These are phyloP conservation scores for Amylostereum chailletii DNA, from an alignment of 1,284 basidiomycete genomes.

Conservation along the genomic window DNA sequence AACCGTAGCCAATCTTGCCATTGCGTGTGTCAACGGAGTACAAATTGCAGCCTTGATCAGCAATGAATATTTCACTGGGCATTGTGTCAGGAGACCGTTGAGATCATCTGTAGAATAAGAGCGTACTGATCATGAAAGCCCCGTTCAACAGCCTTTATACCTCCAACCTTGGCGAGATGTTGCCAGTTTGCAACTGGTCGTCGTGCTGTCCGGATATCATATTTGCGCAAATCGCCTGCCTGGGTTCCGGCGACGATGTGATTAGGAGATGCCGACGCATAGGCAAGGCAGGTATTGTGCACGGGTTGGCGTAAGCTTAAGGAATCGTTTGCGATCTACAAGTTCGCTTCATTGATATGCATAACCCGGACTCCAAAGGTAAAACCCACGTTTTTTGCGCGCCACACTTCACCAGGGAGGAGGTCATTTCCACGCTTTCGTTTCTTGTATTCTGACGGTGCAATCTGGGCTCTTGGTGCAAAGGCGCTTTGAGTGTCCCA, in stretches of 20 bases:
- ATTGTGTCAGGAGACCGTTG: neutral
- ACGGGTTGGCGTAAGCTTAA: conserved; percentile 77
- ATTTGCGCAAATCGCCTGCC: conserved; percentile 68
- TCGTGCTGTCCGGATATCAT: conserved; percentile 71
- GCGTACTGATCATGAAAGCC: conserved; percentile 66
- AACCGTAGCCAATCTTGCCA: conserved; percentile 63
- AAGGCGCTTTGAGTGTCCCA: conserved; percentile 77
- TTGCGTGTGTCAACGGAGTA: conserved; percentile 70
- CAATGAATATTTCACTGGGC: conserved; percentile 65
- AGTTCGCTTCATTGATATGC: neutral
- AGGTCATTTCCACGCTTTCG: conserved; percentile 59
- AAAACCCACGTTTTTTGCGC: conserved; percentile 61
- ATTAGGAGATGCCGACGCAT: conserved; percentile 38
- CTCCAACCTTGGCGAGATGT: conserved; percentile 54
- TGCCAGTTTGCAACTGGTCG: conserved; percentile 67
- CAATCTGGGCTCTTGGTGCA: conserved; percentile 10
- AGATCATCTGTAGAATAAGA: neutral
- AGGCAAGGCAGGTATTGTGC: conserved; percentile 63
- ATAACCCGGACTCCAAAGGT: neutral
- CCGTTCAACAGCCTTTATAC: conserved; percentile 52
- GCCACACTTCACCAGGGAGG: conserved; percentile 69
- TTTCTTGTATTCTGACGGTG: conserved; percentile 37
- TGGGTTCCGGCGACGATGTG: conserved; percentile 71
- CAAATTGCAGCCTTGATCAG: conserved; percentile 65
- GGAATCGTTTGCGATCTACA: conserved; percentile 67